Conservation (phyloP, 139 green algal species). For the Closterium sp. region DNA sequence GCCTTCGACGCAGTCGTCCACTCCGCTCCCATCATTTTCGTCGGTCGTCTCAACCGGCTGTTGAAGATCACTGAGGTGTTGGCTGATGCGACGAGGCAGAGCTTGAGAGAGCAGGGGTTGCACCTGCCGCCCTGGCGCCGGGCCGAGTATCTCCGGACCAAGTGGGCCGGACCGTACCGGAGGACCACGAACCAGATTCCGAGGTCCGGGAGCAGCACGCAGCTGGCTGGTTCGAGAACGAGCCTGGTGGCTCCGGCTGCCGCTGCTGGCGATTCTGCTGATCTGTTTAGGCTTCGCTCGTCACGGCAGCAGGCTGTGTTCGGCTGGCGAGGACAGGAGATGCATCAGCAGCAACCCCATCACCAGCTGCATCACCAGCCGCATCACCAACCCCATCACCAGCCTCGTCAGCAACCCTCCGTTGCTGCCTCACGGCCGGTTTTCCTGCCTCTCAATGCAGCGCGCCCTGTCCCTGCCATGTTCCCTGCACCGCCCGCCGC, state of each 20-base stretch:
- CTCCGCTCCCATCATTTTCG: conserved; percentile 11
- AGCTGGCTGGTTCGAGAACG: not conserved
- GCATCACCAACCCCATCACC: too few species aligned
- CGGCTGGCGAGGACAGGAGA: too few species aligned
- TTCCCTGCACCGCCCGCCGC: not conserved
- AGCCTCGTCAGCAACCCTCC: too few species aligned
- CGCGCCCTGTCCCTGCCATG: too few species aligned
- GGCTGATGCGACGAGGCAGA: not conserved
- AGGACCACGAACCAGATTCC: conserved; percentile 2
- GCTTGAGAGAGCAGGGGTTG: not conserved
- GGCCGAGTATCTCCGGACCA: conserved; percentile 17
- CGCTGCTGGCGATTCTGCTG: not conserved
- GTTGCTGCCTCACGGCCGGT: too few species aligned
- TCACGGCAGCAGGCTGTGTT: not conserved
- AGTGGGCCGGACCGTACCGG: conserved; percentile 5
- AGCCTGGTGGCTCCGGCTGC: not conserved
- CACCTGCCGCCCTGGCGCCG: conserved; percentile 22
- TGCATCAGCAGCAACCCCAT: not conserved
- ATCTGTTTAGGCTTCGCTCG: not conserved
- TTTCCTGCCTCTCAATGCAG: too few species aligned
- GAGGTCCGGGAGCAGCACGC: not conserved
- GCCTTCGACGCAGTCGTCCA: not conserved
- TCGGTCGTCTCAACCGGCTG: conserved; percentile 6
- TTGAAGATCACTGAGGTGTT: conserved; percentile 3
- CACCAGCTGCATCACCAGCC: too few species aligned